Evolutionary conservation across 495 filamentous ascomycete genomes (phyloP), one percentile per base, ranked within the genome.

Genomic region (Talaromyces proteolyticus): DNA sequence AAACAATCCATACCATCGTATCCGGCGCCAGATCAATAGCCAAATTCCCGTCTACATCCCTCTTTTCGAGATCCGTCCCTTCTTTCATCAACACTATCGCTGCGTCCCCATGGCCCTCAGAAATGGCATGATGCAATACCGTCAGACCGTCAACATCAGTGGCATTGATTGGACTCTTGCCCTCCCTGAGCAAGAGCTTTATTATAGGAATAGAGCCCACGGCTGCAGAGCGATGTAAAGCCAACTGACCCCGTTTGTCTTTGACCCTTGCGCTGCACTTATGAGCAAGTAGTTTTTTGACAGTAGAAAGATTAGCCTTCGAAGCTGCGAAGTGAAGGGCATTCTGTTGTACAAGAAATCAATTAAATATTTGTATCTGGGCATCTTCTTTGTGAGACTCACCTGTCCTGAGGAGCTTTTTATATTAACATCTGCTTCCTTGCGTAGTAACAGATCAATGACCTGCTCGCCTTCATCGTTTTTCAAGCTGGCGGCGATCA

Each of bases 101-200:
- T 1, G 91, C 81, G 66, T 96, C 89, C 0, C 91, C 93, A 64
- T 96, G 91, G 0, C 93, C 93, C 65, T 98, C 93, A 0, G 89
- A 87, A 52, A 96, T 78, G 2, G 87, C 93, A 70, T 99, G 94
- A 66, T 99, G 93, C 60, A 99, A 68, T 12, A 91, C 82, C 26
- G 94, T 97, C 50, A 87, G 75, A 1, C 92, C 91, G 48, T 87
- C 80, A 8, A 72, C 70, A 70, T 99, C 93, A n/a, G 84, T 85
- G 14, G 91, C 85, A 62, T 96, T 91, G 6, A 97, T 59, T 1
- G 94, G 90, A 52, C 87, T 92, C 47, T 80, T 80, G 14, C 74
- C 72, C 52, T 88, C 75, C 54, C 89, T 82, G 8, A 99, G 66
- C 22, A 98, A 69, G 29, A 91, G 57, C 54, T 87, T 86, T 34